phyloP scores from a whole-genome alignment of 352 stramenopile species.

The Globisporangium perplexum region DNA sequence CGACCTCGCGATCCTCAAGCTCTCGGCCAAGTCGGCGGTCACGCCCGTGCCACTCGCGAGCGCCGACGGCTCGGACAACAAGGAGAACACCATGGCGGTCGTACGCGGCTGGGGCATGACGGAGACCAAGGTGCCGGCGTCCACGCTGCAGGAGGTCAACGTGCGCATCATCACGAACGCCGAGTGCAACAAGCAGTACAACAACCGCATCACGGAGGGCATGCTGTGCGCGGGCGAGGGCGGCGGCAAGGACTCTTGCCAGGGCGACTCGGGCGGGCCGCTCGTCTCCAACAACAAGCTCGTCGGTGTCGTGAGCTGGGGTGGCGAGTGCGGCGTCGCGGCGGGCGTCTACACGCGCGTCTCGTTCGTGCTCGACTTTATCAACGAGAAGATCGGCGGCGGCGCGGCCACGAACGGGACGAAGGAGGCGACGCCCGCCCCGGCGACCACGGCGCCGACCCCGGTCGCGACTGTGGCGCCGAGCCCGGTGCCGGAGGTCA shows the following conservation, averaged over 20 bases:
- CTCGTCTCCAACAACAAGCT: constrained; percentile 46
- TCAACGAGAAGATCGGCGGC: constrained; percentile 42
- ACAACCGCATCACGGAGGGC: constrained; percentile 43
- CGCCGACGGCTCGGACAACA: constrained; percentile 41
- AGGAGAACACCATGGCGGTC: constrained; percentile 41
- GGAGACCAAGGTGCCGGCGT: constrained; percentile 29
- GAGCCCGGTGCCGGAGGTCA: not conserved
- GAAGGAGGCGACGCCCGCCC: not conserved
- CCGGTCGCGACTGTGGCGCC: not conserved
- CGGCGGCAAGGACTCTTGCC: constrained; percentile 49
- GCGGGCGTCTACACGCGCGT: constrained; percentile 56
- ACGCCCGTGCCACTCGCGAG: constrained; percentile 26
- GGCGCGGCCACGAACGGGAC: constrained; percentile 13
- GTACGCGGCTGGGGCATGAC: constrained; percentile 60
- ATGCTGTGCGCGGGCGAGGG: constrained; percentile 59
- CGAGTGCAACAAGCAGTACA: constrained; percentile 53
- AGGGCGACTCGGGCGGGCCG: constrained; percentile 61
- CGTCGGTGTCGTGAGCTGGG: constrained; percentile 67
- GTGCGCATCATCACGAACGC: constrained; percentile 50
- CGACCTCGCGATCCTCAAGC: constrained; percentile 55
- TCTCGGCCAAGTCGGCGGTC: constrained; percentile 30
- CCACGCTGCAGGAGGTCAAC: constrained; percentile 46
- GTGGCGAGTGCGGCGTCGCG: constrained; percentile 40
- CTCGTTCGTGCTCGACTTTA: constrained; percentile 44
- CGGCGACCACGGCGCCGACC: not conserved